A percentile compares a stretch with the other conserved stretches of the same genome.
Evolutionary conservation across 1,139 yeast genomes (phyloP).

Genomic region (Hansenula lynferdii): DNA sequence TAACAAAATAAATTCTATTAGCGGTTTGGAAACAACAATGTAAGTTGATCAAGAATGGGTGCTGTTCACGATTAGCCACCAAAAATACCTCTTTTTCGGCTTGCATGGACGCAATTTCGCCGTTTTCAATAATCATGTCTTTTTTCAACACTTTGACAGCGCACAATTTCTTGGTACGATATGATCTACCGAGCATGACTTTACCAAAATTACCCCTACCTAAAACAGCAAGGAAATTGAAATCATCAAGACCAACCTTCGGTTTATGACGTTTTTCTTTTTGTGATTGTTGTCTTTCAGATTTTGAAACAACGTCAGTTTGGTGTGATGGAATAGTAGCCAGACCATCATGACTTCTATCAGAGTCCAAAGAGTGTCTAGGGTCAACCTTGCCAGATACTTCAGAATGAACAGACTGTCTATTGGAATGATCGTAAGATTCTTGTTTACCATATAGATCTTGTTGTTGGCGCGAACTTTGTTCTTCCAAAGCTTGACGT

Average conservation of each 20-base stretch:
- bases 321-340: conserved; percentile 6
- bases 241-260: conserved; percentile 91
- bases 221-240: conserved; percentile 86
- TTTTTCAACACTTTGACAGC: conserved; percentile 95
- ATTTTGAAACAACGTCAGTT: not conserved
- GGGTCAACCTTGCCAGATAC: conserved; percentile 8
- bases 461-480: conserved; percentile 1
- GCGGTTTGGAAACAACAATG: conserved; percentile 98
- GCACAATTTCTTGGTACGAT: conserved; percentile 66
- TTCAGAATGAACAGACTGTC: conserved; percentile 4
- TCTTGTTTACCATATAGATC: conserved; percentile 2
- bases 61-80: conserved; percentile 84
- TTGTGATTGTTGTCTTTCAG: not conserved
- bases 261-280: conserved; percentile 38
- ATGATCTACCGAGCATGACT: conserved; percentile 93
- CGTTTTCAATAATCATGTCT: conserved; percentile 90
- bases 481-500: conserved; percentile 26
- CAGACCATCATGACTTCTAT: conserved; percentile 2
- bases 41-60: conserved; percentile 87
- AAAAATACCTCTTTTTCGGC: conserved; percentile 91
- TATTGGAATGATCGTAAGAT: conserved; percentile 5
- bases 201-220: conserved; percentile 99
- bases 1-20: conserved; percentile 92
- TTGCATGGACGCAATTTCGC: conserved; percentile 91
- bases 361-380: conserved; percentile 5